A percentile compares a stretch with the other conserved stretches of the same genome.
phyloP scores from a whole-genome alignment of 2,329 filamentous ascomycete genomes.

The Periglandula ipomoeae region DNA sequence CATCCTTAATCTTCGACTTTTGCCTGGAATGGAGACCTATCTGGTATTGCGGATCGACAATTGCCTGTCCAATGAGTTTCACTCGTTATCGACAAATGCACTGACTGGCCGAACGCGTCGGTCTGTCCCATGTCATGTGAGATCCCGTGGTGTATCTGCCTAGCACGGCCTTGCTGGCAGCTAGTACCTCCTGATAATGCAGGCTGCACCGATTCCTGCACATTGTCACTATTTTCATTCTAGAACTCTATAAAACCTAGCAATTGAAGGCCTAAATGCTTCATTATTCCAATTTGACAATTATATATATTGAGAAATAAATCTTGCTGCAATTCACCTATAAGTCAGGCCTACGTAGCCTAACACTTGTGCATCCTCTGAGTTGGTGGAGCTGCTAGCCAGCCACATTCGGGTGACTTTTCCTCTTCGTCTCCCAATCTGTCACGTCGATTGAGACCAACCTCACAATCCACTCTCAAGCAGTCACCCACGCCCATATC shows the following conservation, averaged over 20 bases:
- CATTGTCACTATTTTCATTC: too few species aligned
- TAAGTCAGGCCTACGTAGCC: background rate
- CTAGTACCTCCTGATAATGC: background rate
- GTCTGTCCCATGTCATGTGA: slow-evolving; percentile 11
- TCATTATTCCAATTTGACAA: too few species aligned
- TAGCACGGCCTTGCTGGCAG: slow-evolving; percentile 1
- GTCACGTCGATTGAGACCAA: slow-evolving; percentile 8
- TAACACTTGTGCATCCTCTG: background rate
- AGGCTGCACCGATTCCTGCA: too few species aligned
- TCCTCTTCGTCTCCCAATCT: slow-evolving; percentile 10
- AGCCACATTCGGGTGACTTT: slow-evolving; percentile 11
- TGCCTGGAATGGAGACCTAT: background rate
- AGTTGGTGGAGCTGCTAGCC: slow-evolving; percentile 11
- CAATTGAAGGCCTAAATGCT: background rate
- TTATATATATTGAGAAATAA: too few species aligned
- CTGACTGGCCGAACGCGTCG: background rate
- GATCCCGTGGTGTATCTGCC: slow-evolving; percentile 7
- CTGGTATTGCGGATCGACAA: background rate
- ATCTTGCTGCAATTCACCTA: too few species aligned
- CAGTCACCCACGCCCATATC: slow-evolving; percentile 5
- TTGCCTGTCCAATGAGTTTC: background rate
- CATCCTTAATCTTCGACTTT: background rate
- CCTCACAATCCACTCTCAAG: background rate
- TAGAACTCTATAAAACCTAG: too few species aligned
- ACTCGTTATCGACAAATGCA: background rate